Evolutionary conservation across 345 rosid genomes (phyloP), one percentile per base, ranked within the genome.

Genomic region (Linum tenue): DNA sequence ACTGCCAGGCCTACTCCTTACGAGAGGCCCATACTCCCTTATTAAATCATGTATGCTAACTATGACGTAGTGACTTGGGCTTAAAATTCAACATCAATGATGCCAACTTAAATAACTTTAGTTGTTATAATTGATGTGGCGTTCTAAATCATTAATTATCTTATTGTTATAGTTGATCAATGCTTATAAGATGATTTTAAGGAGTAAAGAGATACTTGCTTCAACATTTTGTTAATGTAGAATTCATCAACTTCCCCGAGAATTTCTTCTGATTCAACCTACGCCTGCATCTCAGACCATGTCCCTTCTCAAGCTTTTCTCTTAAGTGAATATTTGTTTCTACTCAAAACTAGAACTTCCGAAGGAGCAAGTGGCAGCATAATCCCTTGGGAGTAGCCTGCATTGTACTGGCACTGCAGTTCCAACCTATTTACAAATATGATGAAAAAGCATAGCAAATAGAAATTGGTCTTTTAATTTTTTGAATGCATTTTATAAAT

Each of bases 361-460:
- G 98, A 75, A 42, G 97, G 97, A 69, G 96, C 97, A 44, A 92
- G 80, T 4, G 97, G 96, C 10, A 92, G 75, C 37, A 85, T 83
- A 44, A 92, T 90, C 98, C 69, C 85, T 80, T 5, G 90, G 96
- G 41, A 92, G 85, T 65, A 92, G 69, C 58, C 79, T 73, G 67
- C 91, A 85, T 77, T 88, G 88, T 71, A 88, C 87, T 14, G 97
- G 91, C 56, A 88, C 80, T 3, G 97, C 97, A 65, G 97, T 85
- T 60, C 96, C 98, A 36, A 90, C 81, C 98, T 90, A 88, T 79
- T 92, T 92, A 63, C 96, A 84, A 63, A 92, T 92, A 97, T 92
- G 73, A n/a, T 51, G 42, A 5, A 15, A 9, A 67, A 53, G 62
- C 59, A 75, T 40, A 63, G 37, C 56, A 48, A 48, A 8, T 5